Percentiles rank a stretch among this genome's conserved stretches.
Conservation (phyloP, 208 protist species). For the Leishmania amazonensis region DNA sequence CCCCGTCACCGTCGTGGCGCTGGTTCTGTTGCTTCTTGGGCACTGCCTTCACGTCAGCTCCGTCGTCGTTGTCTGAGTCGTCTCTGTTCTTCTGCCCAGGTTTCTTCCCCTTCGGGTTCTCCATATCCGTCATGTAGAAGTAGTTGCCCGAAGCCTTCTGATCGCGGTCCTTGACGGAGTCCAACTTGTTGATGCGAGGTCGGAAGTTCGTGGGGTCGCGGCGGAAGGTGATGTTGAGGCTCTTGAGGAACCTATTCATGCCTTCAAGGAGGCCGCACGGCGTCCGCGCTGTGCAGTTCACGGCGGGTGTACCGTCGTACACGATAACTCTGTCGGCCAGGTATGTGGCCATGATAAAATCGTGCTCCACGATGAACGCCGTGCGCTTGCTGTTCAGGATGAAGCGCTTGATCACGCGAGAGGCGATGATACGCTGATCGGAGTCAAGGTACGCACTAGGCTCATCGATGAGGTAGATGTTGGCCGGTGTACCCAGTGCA, state of each 20-base stretch:
- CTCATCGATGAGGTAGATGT: slow-evolving; percentile 99
- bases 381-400: slow-evolving; percentile 99
- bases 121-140: slow-evolving; percentile 96
- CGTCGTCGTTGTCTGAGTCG: slow-evolving; percentile 93
- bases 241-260: slow-evolving; percentile 99
- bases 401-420: slow-evolving; percentile 98
- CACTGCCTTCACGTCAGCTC: slow-evolving; percentile 35
- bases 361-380: slow-evolving; percentile 99
- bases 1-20: slow-evolving; percentile 28
- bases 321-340: slow-evolving; percentile 99
- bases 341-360: slow-evolving; percentile 99
- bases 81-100: slow-evolving; percentile 33
- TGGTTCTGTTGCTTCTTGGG: slow-evolving; percentile 17
- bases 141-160: slow-evolving; percentile 98
- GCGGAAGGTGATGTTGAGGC: slow-evolving; percentile 98
- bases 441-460: slow-evolving; percentile 99
- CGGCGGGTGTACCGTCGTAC: slow-evolving; percentile 97
- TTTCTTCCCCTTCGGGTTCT: slow-evolving; percentile 52
- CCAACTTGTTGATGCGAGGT: slow-evolving; percentile 99
- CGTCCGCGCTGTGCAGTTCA: slow-evolving; percentile 94
- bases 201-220: slow-evolving; percentile 99
- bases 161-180: slow-evolving; percentile 98
- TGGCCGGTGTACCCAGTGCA: slow-evolving; percentile 98
- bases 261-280: slow-evolving; percentile 86
- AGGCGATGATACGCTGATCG: slow-evolving; percentile 99